Evolutionary conservation across 1,284 basidiomycete species (phyloP).

Genomic region (Mycena sp.): DNA sequence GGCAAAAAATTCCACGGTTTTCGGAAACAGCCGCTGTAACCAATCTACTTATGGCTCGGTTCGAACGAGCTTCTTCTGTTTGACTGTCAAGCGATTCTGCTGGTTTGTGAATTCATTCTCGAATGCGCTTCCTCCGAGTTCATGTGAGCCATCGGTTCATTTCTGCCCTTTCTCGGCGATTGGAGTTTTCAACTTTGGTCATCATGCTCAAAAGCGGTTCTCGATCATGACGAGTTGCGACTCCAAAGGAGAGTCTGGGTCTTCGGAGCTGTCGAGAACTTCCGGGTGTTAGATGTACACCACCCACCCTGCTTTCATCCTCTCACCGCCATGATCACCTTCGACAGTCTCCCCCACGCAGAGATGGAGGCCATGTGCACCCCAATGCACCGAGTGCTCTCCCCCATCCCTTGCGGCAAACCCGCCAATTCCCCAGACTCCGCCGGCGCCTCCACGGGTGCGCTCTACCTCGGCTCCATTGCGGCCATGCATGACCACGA

Average conservation of each 20-base stretch:
- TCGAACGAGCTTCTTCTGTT: too few species aligned
- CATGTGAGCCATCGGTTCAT: not conserved
- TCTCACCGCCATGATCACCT: slow-evolving; percentile 66
- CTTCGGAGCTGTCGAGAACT: not conserved
- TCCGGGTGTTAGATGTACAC: not conserved
- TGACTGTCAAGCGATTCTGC: not conserved
- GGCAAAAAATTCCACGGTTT: too few species aligned
- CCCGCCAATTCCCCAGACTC: not conserved
- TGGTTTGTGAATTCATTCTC: not conserved
- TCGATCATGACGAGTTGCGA: not conserved
- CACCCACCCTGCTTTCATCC: not conserved
- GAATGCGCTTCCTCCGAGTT: too few species aligned
- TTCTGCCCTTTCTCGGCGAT: not conserved
- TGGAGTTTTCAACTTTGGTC: not conserved
- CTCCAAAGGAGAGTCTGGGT: not conserved
- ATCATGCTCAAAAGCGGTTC: not conserved
- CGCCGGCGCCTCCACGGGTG: slow-evolving; percentile 44
- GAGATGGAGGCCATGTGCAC: slow-evolving; percentile 84
- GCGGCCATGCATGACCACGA: slow-evolving; percentile 60
- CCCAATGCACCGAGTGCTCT: slow-evolving; percentile 76
- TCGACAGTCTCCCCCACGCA: slow-evolving; percentile 72
- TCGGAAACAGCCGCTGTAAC: too few species aligned
- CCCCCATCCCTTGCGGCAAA: slow-evolving; percentile 43
- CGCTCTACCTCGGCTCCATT: slow-evolving; percentile 64
- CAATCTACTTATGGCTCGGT: too few species aligned